These are phyloP conservation scores for Parasitella parasitica DNA, from an alignment of 371 early-diverging fungal genomes.

Conservation along the genomic window DNA sequence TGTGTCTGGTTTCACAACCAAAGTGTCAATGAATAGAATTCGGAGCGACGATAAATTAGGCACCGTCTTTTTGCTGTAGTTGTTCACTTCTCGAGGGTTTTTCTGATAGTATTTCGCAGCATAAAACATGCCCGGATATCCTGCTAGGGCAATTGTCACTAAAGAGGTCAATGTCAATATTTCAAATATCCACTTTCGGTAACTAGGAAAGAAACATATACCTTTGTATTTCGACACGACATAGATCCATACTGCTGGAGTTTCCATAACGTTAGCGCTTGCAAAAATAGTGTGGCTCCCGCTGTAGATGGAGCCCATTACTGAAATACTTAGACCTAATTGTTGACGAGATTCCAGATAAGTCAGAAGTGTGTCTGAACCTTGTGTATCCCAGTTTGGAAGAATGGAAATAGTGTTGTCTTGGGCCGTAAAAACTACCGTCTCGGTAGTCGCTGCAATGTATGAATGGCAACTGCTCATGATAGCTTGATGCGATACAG, in stretches of 20 bases:
- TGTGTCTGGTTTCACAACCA: constrained; percentile 59
- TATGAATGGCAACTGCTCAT: constrained; percentile 59
- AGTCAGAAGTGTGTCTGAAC: constrained; percentile 53
- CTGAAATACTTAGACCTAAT: constrained; percentile 67
- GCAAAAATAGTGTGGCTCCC: constrained; percentile 70
- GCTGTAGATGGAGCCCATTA: constrained; percentile 63
- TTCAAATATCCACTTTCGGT: too few species aligned
- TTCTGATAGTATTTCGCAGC: constrained; percentile 54
- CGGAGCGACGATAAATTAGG: constrained; percentile 67
- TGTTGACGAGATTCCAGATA: constrained; percentile 81
- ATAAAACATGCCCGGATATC: constrained; percentile 67
- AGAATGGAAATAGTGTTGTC: constrained; percentile 10
- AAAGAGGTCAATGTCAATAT: not conserved
- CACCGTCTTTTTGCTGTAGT: constrained; percentile 57
- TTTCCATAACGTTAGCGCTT: constrained; percentile 57
- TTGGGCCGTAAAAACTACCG: constrained; percentile 5
- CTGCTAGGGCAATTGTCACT: constrained; percentile 71
- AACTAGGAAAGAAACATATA: too few species aligned
- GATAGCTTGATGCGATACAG: constrained; percentile 71
- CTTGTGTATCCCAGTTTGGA: constrained; percentile 25
- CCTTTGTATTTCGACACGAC: constrained; percentile 58
- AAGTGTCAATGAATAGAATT: constrained; percentile 69
- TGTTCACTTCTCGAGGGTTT: constrained; percentile 49
- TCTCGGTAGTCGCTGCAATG: constrained; percentile 22
- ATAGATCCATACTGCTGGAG: constrained; percentile 68